Evolutionary conservation across 1,139 yeast species (phyloP).

Genomic region (Trichomonascaceae sp.): DNA sequence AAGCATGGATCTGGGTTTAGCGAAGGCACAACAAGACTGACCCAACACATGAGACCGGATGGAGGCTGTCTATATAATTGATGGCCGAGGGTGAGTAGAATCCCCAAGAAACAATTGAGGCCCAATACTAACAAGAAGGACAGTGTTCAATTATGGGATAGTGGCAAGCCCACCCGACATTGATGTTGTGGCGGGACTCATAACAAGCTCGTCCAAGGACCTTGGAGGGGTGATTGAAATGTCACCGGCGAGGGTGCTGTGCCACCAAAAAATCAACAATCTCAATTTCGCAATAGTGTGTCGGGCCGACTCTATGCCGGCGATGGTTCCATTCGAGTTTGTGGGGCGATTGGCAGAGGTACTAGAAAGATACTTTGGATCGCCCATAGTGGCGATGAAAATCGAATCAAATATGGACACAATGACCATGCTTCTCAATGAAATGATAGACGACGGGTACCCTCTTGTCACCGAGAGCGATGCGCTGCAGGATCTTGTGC

Average conservation of each 20-base stretch:
- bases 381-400: constrained; percentile 42
- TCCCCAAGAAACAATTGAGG: too few relatives aligned
- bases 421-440: constrained; percentile 44
- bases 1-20: too few relatives aligned
- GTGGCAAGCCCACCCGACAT: constrained; percentile 40
- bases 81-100: too few relatives aligned
- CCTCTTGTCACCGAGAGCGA: constrained; percentile 68
- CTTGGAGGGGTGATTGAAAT: constrained; percentile 13
- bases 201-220: constrained; percentile 9
- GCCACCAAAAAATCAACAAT: constrained; percentile 20
- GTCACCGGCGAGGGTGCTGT: constrained; percentile 22
- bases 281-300: constrained; percentile 22
- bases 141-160: constrained; percentile 46
- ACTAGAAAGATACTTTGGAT: constrained; percentile 45
- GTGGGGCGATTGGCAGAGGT: constrained; percentile 38
- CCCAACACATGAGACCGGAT: too few relatives aligned
- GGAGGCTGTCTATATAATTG: too few relatives aligned
- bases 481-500: constrained; percentile 55
- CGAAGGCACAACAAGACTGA: too few relatives aligned
- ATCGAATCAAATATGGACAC: constrained; percentile 56
- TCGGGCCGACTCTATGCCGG: constrained; percentile 19
- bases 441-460: constrained; percentile 64
- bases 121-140: constrained; percentile 24
- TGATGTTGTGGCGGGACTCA: constrained; percentile 28
- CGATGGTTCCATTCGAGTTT: constrained; percentile 46